phyloP scores from a whole-genome alignment of 805 yeast species.

The Barnettozyma populi region DNA sequence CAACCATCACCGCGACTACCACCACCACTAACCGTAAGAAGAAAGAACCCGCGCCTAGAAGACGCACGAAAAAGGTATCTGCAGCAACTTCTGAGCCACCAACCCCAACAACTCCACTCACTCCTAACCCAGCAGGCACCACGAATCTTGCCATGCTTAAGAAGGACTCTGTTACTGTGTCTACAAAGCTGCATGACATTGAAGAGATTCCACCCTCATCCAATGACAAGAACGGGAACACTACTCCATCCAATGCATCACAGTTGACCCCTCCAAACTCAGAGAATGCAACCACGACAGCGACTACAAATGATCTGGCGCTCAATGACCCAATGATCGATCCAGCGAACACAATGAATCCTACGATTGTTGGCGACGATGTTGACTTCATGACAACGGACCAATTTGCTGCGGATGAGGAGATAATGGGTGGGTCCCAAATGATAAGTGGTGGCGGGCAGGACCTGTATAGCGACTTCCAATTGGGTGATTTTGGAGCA shows the following conservation, averaged over 20 bases:
- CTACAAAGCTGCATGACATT: conserved; percentile 12
- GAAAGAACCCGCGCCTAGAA: conserved; percentile 19
- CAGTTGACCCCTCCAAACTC: conserved; percentile 27
- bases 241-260: conserved; percentile 18
- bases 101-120: conserved; percentile 37
- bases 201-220: conserved; percentile 8
- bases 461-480: conserved; percentile 31
- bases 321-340: background rate
- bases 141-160: conserved; percentile 5
- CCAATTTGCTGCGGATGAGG: conserved; percentile 8
- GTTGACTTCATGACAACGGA: background rate
- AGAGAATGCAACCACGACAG: conserved; percentile 20
- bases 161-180: conserved; percentile 9
- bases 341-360: background rate
- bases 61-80: conserved; percentile 12
- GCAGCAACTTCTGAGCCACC: conserved; percentile 33
- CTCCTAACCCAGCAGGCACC: conserved; percentile 25
- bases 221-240: conserved; percentile 2
- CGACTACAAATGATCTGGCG: conserved; percentile 4
- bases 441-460: conserved; percentile 18
- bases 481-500: conserved; percentile 26
- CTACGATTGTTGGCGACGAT: conserved; percentile 5
- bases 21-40: conserved; percentile 14
- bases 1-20: conserved; percentile 1
- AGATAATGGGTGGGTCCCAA: conserved; percentile 14